phyloP scores from a whole-genome alignment of 345 rosid species.

The Punica granatum region DNA sequence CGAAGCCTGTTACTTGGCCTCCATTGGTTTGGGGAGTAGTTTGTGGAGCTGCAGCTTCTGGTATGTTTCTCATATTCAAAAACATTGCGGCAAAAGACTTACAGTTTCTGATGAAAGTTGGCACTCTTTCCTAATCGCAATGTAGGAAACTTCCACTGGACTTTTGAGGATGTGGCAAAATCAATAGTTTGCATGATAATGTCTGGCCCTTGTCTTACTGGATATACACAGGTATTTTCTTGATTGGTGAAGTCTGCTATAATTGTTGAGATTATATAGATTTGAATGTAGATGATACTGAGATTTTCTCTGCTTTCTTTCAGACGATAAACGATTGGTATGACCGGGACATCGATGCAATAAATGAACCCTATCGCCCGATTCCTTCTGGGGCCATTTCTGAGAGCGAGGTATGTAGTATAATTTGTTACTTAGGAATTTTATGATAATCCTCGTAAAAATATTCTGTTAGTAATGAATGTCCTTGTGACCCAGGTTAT shows the following conservation, averaged over 20 bases:
- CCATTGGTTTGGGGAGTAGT: slow-evolving; percentile 93
- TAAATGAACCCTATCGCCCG: slow-evolving; percentile 96
- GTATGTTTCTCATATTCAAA: slow-evolving; percentile 22
- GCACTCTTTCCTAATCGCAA: slow-evolving; percentile 1
- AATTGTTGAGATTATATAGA: slow-evolving; percentile 10
- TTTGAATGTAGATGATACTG: not conserved
- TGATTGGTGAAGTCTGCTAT: not conserved
- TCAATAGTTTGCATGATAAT: slow-evolving; percentile 86
- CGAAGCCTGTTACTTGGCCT: slow-evolving; percentile 99
- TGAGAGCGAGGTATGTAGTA: slow-evolving; percentile 63
- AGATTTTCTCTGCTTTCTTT: slow-evolving; percentile 10
- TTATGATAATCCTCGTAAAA: not conserved
- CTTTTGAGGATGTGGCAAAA: slow-evolving; percentile 80
- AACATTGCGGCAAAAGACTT: not conserved
- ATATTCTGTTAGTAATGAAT: not conserved
- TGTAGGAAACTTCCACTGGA: slow-evolving; percentile 95
- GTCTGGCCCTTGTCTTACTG: slow-evolving; percentile 97
- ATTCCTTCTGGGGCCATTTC: slow-evolving; percentile 94
- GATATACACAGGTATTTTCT: slow-evolving; percentile 79
- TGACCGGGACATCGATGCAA: slow-evolving; percentile 95
- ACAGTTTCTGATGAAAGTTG: not conserved
- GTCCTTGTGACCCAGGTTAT: slow-evolving; percentile 51
- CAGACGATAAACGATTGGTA: slow-evolving; percentile 94
- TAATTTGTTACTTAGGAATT: not conserved
- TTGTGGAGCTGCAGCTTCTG: slow-evolving; percentile 99